Conservation (phyloP, 2,329 filamentous ascomycete species). For the Scytalidium sp. region DNA sequence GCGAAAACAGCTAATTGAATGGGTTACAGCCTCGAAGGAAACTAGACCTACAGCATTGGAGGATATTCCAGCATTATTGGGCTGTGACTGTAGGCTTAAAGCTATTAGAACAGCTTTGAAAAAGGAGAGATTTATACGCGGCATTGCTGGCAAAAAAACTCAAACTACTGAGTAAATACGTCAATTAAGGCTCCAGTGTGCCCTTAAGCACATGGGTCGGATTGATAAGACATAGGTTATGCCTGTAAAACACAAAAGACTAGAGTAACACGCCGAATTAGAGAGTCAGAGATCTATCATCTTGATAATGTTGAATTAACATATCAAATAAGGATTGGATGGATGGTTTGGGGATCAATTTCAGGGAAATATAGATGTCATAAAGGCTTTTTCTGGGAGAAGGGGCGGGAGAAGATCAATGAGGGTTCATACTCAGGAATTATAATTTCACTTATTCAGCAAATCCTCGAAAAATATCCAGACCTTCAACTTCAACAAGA, state of each 20-base stretch:
- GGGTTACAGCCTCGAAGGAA: background rate
- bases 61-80: constrained; percentile 7
- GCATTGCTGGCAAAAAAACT: no score
- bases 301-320: constrained; percentile 7
- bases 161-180: no score
- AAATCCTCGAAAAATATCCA: constrained; percentile 8
- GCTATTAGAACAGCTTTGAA: no score
- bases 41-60: background rate
- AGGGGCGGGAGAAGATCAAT: constrained; percentile 12
- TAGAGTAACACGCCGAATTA: constrained; percentile 1
- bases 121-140: no score
- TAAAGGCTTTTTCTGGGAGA: constrained; percentile 12
- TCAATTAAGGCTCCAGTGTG: no score
- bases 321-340: background rate
- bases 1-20: constrained; percentile 9
- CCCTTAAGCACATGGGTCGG: constrained; percentile 6
- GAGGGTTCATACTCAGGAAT: constrained; percentile 7
- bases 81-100: no score
- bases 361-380: constrained; percentile 5
- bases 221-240: constrained; percentile 9
- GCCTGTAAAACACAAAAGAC: constrained; percentile 5
- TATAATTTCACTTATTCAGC: constrained; percentile 9
- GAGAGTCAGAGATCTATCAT: constrained; percentile 2
- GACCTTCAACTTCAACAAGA: constrained; percentile 11
- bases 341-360: constrained; percentile 3